Evolutionary conservation across 2,329 filamentous ascomycete species (phyloP).

Genomic region (Colletotrichum aenigma): DNA sequence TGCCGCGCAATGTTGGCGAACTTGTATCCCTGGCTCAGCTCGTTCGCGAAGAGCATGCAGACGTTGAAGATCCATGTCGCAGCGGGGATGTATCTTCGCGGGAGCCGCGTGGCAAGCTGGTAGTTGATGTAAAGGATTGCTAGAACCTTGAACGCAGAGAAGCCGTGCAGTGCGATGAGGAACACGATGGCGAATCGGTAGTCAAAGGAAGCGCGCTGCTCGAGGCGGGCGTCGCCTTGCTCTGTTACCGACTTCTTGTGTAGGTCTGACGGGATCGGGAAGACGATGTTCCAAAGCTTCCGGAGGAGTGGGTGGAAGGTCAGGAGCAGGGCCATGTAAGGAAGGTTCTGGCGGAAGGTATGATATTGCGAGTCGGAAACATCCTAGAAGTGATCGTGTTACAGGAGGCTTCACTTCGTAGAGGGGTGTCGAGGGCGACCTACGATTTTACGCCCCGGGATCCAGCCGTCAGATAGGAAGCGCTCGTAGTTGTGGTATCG

Average conservation of each 20-base stretch:
- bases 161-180: constrained; percentile 79
- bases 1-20: constrained; percentile 66
- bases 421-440: constrained; percentile 29
- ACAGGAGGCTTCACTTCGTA: constrained; percentile 1
- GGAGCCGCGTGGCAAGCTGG: constrained; percentile 74
- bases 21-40: constrained; percentile 78
- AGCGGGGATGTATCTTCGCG: constrained; percentile 71
- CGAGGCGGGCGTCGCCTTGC: constrained; percentile 60
- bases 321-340: constrained; percentile 76
- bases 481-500: constrained; percentile 77
- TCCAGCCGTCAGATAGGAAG: constrained; percentile 83
- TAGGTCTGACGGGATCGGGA: constrained; percentile 35
- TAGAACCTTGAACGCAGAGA: constrained; percentile 84
- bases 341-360: constrained; percentile 84
- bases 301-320: constrained; percentile 81
- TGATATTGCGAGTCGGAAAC: constrained; percentile 88
- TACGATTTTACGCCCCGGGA: constrained; percentile 88
- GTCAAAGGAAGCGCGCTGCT: constrained; percentile 82
- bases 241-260: constrained; percentile 35
- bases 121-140: constrained; percentile 83
- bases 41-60: constrained; percentile 84
- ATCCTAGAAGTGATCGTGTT: constrained; percentile 63
- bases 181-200: constrained; percentile 81
- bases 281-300: constrained; percentile 68
- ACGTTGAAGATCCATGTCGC: constrained; percentile 93